These are phyloP conservation scores for Leptodermis oblonga DNA, from an alignment of 257 asterid species.

Conservation along the genomic window DNA sequence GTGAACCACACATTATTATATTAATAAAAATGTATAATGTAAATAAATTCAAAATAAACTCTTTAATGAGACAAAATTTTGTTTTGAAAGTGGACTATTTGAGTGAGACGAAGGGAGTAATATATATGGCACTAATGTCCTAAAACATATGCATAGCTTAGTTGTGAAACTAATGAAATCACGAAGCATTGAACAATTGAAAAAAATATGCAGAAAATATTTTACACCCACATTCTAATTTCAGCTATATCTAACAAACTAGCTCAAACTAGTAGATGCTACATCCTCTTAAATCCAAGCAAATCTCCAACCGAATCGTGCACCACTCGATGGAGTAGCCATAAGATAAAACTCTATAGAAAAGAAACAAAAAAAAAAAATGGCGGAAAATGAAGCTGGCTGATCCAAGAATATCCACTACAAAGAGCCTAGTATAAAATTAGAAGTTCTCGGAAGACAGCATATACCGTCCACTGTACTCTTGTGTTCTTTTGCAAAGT, in stretches of 20 bases:
- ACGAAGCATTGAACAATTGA: neutral
- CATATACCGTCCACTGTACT: neutral
- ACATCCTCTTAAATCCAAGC: constrained; percentile 8
- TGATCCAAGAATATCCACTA: neutral
- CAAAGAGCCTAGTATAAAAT: neutral
- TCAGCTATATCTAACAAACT: neutral
- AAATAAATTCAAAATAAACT: too few relatives aligned
- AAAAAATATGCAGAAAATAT: neutral
- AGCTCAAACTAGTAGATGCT: neutral
- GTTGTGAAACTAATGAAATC: too few relatives aligned
- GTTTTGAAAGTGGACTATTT: too few relatives aligned
- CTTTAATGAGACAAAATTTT: too few relatives aligned
- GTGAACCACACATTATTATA: too few relatives aligned
- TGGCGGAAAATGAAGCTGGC: neutral
- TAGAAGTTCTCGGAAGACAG: neutral
- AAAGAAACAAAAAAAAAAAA: too few relatives aligned
- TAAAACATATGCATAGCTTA: neutral
- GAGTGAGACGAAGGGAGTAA: too few relatives aligned
- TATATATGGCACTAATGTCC: neutral
- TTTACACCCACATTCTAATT: neutral
- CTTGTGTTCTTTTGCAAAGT: neutral
- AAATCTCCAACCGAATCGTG: neutral
- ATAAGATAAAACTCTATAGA: neutral
- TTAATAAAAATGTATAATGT: too few relatives aligned
- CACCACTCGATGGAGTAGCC: neutral